A percentile compares a stretch with the other conserved stretches of the same genome.
These are phyloP conservation scores for Claviceps pazoutovae DNA, from an alignment of 2,329 filamentous ascomycete genomes.

Conservation along the genomic window DNA sequence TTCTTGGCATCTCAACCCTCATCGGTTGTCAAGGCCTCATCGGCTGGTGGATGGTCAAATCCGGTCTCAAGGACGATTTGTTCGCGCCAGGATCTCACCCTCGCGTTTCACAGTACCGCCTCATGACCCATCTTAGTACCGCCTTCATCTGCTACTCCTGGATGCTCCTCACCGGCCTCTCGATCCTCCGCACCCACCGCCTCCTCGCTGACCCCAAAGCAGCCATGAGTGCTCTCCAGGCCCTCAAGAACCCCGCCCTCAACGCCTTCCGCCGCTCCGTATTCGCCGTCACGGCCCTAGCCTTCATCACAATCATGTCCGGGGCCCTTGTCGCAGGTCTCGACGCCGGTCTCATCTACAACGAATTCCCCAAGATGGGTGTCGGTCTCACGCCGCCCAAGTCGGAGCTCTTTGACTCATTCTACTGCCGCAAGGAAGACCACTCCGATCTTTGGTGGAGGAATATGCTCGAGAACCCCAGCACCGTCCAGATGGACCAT, in stretches of 20 bases:
- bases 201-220: conserved; percentile 54
- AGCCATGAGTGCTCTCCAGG: conserved; percentile 44
- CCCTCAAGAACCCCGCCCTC: conserved; percentile 54
- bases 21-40: conserved; percentile 93
- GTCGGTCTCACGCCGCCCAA: conserved; percentile 65
- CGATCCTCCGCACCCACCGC: conserved; percentile 64
- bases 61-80: conserved; percentile 85
- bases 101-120: conserved; percentile 84
- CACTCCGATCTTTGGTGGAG: conserved; percentile 84
- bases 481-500: conserved; percentile 89
- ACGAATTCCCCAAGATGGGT: conserved; percentile 96
- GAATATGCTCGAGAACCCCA: conserved; percentile 95
- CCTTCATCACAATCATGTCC: conserved; percentile 86
- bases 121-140: conserved; percentile 77
- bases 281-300: conserved; percentile 54
- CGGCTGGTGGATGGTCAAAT: conserved; percentile 99
- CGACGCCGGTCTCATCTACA: conserved; percentile 95
- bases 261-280: conserved; percentile 60
- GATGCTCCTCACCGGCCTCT: conserved; percentile 83
- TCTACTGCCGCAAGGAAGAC: conserved; percentile 71
- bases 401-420: conserved; percentile 69
- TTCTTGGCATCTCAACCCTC: conserved; percentile 71
- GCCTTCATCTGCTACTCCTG: conserved; percentile 88
- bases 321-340: conserved; percentile 88
- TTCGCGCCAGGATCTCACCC: conserved; percentile 85